phyloP scores from a whole-genome alignment of 2,329 filamentous ascomycete species.

The Pyricularia sp. region DNA sequence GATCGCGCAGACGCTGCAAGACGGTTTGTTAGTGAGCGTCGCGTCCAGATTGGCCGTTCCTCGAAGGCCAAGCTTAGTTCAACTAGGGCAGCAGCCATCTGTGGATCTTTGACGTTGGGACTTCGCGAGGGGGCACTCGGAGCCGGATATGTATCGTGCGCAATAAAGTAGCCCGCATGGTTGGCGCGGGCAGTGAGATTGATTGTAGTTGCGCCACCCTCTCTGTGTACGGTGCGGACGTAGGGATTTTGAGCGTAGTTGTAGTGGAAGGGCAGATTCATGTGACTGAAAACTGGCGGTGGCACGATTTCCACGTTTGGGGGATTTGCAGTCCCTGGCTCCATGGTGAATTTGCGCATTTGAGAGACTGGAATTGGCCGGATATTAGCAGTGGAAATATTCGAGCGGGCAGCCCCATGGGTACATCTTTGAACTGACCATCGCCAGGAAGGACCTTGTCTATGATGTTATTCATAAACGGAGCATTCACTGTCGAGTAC shows the following conservation, averaged over 20 bases:
- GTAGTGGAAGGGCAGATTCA: conserved; percentile 66
- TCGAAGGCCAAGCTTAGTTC: conserved; percentile 58
- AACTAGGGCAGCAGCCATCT: conserved; percentile 54
- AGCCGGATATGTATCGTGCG: conserved; percentile 52
- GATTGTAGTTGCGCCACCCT: conserved; percentile 40
- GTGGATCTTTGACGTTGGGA: conserved; percentile 48
- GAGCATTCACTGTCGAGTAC: conserved; percentile 58
- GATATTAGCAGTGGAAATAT: not conserved
- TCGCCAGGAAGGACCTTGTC: conserved; percentile 63
- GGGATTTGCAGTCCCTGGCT: conserved; percentile 49
- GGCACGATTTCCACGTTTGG: conserved; percentile 64
- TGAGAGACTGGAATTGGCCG: conserved; percentile 30
- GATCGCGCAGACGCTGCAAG: conserved; percentile 34
- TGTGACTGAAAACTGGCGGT: conserved; percentile 68
- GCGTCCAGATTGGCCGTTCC: conserved; percentile 76
- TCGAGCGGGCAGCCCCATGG: not conserved
- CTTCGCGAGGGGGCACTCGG: conserved; percentile 51
- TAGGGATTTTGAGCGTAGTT: conserved; percentile 81
- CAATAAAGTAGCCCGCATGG: conserved; percentile 48
- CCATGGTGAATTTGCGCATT: conserved; percentile 54
- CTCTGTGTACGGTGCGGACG: conserved; percentile 45
- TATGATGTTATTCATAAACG: conserved; percentile 62
- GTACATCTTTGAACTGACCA: conserved; percentile 31
- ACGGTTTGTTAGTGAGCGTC: conserved; percentile 69
- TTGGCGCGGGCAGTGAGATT: conserved; percentile 49